Evolutionary conservation across 1,284 basidiomycete genomes (phyloP).

Genomic region (Malassezia japonica): DNA sequence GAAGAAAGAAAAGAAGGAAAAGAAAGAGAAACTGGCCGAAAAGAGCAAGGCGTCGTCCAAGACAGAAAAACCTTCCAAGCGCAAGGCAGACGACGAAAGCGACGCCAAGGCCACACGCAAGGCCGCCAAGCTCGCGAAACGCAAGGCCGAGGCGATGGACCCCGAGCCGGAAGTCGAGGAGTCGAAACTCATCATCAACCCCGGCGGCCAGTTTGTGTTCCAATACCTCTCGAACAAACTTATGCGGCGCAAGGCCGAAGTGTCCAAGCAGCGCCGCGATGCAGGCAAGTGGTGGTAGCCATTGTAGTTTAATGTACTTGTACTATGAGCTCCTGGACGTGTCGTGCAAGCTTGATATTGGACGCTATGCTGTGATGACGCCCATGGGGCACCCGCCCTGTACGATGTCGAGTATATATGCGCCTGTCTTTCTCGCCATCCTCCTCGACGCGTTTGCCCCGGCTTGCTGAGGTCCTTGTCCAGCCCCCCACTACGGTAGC

Average conservation of each 20-base stretch:
- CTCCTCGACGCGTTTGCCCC: too few relatives aligned
- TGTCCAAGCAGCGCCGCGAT: conserved; percentile 25
- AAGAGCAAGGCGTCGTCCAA: conserved; percentile 3
- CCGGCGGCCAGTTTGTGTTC: conserved; percentile 26
- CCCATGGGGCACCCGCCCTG: too few relatives aligned
- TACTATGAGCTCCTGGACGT: not conserved
- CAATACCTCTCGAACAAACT: conserved; percentile 39
- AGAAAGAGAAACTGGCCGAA: conserved; percentile 11
- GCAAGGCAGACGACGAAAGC: not conserved
- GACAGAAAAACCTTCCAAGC: not conserved
- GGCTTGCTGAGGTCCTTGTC: too few relatives aligned
- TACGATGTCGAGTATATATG: too few relatives aligned
- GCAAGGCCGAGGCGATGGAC: too few relatives aligned
- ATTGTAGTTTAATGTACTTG: conserved; percentile 15
- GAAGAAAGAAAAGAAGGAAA: conserved; percentile 13
- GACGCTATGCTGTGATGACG: too few relatives aligned
- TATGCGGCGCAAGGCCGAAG: conserved; percentile 34
- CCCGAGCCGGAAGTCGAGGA: conserved; percentile 25
- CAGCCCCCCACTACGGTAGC: too few relatives aligned
- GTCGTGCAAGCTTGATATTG: too few relatives aligned
- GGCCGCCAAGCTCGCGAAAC: conserved; percentile 8
- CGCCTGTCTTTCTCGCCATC: too few relatives aligned
- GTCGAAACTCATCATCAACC: conserved; percentile 22
- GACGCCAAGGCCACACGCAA: not conserved
- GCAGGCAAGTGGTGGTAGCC: conserved; percentile 33